phyloP scores from a whole-genome alignment of 139 green algal genomes.

The Tetratostichococcus sp. region DNA sequence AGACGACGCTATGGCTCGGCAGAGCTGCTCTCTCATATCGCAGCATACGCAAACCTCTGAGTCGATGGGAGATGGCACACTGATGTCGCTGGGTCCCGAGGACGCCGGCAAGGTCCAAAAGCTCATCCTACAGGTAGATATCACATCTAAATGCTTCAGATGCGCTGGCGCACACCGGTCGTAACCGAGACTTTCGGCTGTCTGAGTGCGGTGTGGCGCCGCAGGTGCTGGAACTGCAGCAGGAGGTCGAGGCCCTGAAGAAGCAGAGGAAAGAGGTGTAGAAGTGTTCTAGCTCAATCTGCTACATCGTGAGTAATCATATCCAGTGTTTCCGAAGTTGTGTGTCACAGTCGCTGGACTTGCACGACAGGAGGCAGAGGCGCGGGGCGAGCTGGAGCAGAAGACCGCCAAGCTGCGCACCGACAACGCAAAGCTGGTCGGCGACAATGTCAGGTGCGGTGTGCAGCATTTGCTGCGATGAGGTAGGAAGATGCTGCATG shows the following conservation, averaged over 20 bases:
- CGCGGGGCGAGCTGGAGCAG: background rate
- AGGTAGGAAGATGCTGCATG: no score
- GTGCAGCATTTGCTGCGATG: background rate
- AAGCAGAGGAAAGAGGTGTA: background rate
- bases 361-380: background rate
- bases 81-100: background rate
- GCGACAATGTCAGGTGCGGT: background rate
- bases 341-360: no score
- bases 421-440: background rate
- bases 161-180: no score
- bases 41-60: background rate
- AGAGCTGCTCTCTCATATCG: background rate
- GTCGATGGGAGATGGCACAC: background rate
- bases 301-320: no score
- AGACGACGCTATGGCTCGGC: background rate
- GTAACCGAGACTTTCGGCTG: no score
- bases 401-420: background rate
- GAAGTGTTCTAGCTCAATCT: no score
- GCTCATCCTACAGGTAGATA: background rate
- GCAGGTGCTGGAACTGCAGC: background rate
- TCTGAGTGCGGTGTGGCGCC: background rate
- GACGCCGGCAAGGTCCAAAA: background rate
- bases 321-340: no score
- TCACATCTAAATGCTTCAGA: no score
- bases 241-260: background rate